Evolutionary conservation across 148 eudicot species (phyloP), one percentile per base, ranked within the genome.

Genomic region (Heliamphora exappendiculata): DNA sequence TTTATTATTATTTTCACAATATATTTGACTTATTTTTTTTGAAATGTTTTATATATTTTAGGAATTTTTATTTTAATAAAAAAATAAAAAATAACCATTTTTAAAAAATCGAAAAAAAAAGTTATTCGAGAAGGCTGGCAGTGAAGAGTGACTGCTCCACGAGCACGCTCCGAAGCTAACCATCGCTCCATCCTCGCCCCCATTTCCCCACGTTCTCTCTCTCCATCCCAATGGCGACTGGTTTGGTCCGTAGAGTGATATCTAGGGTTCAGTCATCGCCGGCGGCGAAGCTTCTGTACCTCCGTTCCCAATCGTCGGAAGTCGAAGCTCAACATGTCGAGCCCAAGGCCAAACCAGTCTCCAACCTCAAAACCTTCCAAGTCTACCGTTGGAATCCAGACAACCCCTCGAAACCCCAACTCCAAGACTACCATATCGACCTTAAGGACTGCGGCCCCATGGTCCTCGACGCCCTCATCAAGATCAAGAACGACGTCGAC

Each of bases 391-490:
- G 99, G 99, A 91, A 78, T 73, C 99, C 97, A 0, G 88, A 89
- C 45, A 84, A 81, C 45, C 93, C 99, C 0, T 22, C 80, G 2
- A 95, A 95, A 8, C 97, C 99, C 0, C 70, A 82, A 31, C 87
- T 92, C 66, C 63, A 91, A 37, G 76, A 82, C 76, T 95, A 79
- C 89, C 76, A 91, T 19, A 92, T 93, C 82, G 83, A 95, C 44
- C 99, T 93, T 73, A 92, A 89, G 68, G 88, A 91, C 3, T 95
- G 99, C 36, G 99, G 99, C 0, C 99, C 99, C 9, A 95, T 95
- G 99, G 93, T 93, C 5, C 81, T 95, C 7, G 99, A 95, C 76
- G 99, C 99, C 26, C 86, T 95, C 0, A 89, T 92, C 83, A 95
- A 95, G 86, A 95, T 95, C 76, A 95, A 95, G 81, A 95, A 89